Conservation (phyloP, 495 filamentous ascomycete species). For the Penicillium goetzii region DNA sequence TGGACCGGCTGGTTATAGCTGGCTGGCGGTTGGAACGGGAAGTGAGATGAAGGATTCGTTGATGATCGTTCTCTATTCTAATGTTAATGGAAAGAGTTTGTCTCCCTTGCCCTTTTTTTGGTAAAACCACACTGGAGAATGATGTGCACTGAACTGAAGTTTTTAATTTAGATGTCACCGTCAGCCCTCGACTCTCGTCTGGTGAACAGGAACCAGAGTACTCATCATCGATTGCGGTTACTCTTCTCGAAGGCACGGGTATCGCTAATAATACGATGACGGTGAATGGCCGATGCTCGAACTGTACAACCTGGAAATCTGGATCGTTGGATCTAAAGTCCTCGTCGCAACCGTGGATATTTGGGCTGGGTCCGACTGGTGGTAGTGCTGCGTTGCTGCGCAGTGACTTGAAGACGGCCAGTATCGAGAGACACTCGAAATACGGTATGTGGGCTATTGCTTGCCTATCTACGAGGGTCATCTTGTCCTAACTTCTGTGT, state of each 20-base stretch:
- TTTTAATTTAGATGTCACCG: slow-evolving; percentile 43
- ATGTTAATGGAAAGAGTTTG: slow-evolving; percentile 40
- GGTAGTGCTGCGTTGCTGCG: slow-evolving; percentile 28
- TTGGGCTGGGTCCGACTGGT: slow-evolving; percentile 54
- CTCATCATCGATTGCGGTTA: slow-evolving; percentile 41
- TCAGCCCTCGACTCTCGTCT: slow-evolving; percentile 49
- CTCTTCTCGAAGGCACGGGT: slow-evolving; percentile 45
- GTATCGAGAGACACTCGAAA: slow-evolving; percentile 54
- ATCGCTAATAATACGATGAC: slow-evolving; percentile 45
- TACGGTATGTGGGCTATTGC: slow-evolving; percentile 32
- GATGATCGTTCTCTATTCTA: slow-evolving; percentile 56
- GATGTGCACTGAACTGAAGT: not conserved
- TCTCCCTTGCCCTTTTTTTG: not conserved
- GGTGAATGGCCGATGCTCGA: slow-evolving; percentile 52
- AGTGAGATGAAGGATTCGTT: slow-evolving; percentile 53
- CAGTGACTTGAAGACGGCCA: slow-evolving; percentile 44
- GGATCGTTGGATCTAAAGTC: slow-evolving; percentile 43
- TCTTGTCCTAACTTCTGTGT: not conserved
- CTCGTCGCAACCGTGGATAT: slow-evolving; percentile 54
- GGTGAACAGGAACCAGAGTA: slow-evolving; percentile 55
- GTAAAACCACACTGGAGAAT: not conserved
- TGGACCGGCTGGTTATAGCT: slow-evolving; percentile 43
- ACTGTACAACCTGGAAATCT: slow-evolving; percentile 51
- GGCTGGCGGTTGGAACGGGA: slow-evolving; percentile 58
- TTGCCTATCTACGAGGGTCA: not conserved